Conservation (phyloP, 1,139 yeast genomes). For the Blastobotrys serpentis region DNA sequence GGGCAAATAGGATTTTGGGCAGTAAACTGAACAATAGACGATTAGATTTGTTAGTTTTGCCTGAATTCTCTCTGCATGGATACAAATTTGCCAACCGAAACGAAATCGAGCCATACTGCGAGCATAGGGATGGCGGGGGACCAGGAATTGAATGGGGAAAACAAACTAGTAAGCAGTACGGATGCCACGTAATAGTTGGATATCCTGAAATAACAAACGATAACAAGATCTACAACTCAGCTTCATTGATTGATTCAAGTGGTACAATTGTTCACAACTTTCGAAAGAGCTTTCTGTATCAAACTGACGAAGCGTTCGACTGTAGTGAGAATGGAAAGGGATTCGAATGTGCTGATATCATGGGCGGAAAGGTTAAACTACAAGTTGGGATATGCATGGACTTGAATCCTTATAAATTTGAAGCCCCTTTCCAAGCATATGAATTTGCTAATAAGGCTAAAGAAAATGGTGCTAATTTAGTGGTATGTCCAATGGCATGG, state of each 20-base stretch:
- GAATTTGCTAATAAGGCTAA: constrained; percentile 66
- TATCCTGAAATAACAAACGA: constrained; percentile 60
- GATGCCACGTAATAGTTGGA: constrained; percentile 76
- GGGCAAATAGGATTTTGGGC: constrained; percentile 47
- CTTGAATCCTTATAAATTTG: constrained; percentile 79
- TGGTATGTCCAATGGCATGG: constrained; percentile 91
- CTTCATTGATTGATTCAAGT: constrained; percentile 56
- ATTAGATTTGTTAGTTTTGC: constrained; percentile 60
- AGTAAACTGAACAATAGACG: constrained; percentile 25
- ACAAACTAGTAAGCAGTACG: constrained; percentile 48
- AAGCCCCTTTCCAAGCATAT: constrained; percentile 70
- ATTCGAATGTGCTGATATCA: constrained; percentile 14
- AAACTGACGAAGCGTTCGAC: constrained; percentile 82
- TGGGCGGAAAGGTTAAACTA: constrained; percentile 33
- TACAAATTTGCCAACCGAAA: constrained; percentile 58
- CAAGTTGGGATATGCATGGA: constrained; percentile 95
- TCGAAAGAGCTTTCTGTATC: constrained; percentile 74
- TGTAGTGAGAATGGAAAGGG: constrained; percentile 61
- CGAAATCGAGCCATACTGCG: constrained; percentile 64
- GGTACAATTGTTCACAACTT: constrained; percentile 68
- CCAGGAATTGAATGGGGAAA: constrained; percentile 58
- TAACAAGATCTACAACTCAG: constrained; percentile 63
- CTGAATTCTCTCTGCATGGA: constrained; percentile 86
- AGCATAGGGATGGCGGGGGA: constrained; percentile 42
- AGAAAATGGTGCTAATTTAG: constrained; percentile 50